phyloP scores from a whole-genome alignment of 2,329 filamentous ascomycete genomes.

The Stromatinia cepivora region DNA sequence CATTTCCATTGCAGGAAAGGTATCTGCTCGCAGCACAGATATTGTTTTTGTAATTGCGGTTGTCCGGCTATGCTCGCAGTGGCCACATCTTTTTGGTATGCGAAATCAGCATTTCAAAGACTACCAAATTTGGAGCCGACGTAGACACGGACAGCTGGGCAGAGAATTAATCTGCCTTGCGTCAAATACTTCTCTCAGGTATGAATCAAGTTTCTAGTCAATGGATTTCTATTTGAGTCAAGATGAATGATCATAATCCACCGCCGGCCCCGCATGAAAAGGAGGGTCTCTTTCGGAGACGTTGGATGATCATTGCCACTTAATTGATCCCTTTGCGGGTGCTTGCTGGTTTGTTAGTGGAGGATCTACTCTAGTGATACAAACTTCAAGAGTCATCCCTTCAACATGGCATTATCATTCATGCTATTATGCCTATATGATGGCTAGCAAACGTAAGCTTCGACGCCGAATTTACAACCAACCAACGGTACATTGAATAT shows the following conservation, averaged over 20 bases:
- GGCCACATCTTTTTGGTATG: background rate
- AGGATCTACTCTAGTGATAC: background rate
- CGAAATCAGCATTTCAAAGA: background rate
- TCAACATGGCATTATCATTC: conserved; percentile 3
- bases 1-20: background rate
- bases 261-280: background rate
- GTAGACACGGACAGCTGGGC: background rate
- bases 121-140: background rate
- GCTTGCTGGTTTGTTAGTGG: background rate
- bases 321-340: background rate
- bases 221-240: background rate
- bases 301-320: conserved; percentile 1
- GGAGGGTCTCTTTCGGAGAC: background rate
- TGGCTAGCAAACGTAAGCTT: background rate
- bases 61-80: background rate
- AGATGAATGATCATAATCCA: conserved; percentile 5
- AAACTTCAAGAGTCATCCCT: conserved; percentile 4
- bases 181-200: background rate
- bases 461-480: background rate
- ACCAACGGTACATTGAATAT: background rate
- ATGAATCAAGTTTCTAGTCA: background rate
- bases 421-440: conserved; percentile 1
- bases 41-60: background rate
- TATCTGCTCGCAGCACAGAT: background rate
- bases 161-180: background rate